Conservation (phyloP, 1,284 basidiomycete species). For the Apiotrichum gamsii region DNA sequence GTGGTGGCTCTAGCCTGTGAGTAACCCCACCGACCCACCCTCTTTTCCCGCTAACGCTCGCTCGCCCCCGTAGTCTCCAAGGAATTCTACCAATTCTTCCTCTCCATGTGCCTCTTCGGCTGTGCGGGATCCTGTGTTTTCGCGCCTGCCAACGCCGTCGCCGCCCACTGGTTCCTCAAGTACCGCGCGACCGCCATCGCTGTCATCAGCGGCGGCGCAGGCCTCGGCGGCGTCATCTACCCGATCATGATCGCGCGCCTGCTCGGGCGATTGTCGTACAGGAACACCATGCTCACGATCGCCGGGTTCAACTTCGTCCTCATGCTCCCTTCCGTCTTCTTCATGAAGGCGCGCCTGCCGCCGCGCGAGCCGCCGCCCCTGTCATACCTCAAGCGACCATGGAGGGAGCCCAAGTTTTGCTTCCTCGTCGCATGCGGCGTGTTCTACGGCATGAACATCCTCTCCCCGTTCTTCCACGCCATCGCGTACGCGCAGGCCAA, state of each 20-base stretch:
- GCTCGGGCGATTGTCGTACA: constrained; percentile 14
- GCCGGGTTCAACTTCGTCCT: constrained; percentile 18
- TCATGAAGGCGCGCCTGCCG: constrained; percentile 21
- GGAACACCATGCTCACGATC: constrained; percentile 23
- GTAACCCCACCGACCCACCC: too few relatives aligned
- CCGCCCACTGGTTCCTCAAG: constrained; percentile 40
- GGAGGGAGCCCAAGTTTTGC: constrained; percentile 8
- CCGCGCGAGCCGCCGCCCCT: constrained; percentile 15
- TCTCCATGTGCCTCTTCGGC: constrained; percentile 34
- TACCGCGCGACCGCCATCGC: constrained; percentile 35
- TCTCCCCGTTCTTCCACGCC: constrained; percentile 10
- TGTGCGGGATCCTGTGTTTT: constrained; percentile 34
- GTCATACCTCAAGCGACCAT: constrained; percentile 8
- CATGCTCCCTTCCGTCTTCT: constrained; percentile 22
- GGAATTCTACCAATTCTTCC: constrained; percentile 41
- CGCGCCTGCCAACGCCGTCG: constrained; percentile 36
- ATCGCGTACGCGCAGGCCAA: constrained; percentile 8
- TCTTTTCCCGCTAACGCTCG: too few relatives aligned
- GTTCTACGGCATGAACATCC: constrained; percentile 9
- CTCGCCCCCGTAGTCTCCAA: constrained; percentile 33
- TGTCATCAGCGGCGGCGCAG: constrained; percentile 35
- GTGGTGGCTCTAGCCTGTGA: constrained; percentile 31
- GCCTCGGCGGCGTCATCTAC: constrained; percentile 32
- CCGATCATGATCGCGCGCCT: constrained; percentile 20
- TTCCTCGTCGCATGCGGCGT: constrained; percentile 10